These are phyloP conservation scores for Penium margaritaceum DNA, from an alignment of 139 green algal genomes.

Conservation along the genomic window DNA sequence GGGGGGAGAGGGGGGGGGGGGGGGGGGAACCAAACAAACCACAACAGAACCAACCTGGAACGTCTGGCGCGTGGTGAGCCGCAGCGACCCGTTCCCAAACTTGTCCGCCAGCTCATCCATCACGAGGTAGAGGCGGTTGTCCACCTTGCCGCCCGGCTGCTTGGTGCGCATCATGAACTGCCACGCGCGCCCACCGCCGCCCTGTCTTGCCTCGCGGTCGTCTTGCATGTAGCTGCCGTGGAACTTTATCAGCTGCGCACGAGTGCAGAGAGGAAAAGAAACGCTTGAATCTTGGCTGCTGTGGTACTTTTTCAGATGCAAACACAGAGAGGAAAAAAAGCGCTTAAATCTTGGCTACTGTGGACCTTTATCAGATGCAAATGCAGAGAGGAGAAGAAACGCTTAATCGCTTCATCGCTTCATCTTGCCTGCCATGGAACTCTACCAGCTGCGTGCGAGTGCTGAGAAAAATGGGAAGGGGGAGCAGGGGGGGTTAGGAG, in stretches of 20 bases:
- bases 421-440: conserved; percentile 98
- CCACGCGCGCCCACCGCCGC: conserved; percentile 87
- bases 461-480: conserved; percentile 80
- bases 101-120: conserved; percentile 97
- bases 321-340: conserved; percentile 75
- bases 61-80: conserved; percentile 94
- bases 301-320: conserved; percentile 99
- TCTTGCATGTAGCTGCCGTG: conserved; percentile 96
- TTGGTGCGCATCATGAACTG: conserved; percentile 99
- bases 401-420: too few species aligned
- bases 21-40: neutral
- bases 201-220: conserved; percentile 85
- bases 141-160: conserved; percentile 78
- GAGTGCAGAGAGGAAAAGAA: conserved; percentile 74
- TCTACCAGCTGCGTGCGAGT: conserved; percentile 91
- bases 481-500: too few species aligned
- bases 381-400: conserved; percentile 79
- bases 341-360: too few species aligned
- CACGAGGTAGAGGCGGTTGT: conserved; percentile 89
- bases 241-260: conserved; percentile 98
- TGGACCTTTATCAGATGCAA: conserved; percentile 99
- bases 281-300: too few species aligned
- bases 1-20: neutral
- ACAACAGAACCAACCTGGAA: conserved; percentile 44
- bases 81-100: conserved; percentile 94